Evolutionary conservation across 1,139 yeast genomes (phyloP).

Genomic region (Dujonia santamariae): DNA sequence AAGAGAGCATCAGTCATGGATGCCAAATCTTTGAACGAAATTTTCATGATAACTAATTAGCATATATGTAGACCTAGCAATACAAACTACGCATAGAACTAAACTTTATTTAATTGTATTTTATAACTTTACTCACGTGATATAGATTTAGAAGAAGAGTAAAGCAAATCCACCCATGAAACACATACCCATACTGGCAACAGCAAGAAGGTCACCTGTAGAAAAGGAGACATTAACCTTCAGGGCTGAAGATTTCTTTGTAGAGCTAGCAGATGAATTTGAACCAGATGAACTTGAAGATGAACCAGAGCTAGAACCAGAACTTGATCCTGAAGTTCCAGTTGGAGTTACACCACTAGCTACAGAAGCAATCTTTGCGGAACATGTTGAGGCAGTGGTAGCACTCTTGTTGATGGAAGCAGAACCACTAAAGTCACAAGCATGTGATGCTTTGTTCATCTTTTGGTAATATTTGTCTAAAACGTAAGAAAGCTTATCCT

Average conservation of each 20-base stretch:
- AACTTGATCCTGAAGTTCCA: slow-evolving; percentile 23
- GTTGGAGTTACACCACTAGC: slow-evolving; percentile 18
- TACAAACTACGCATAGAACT: too few species aligned
- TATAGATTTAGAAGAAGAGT: background rate
- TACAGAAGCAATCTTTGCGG: slow-evolving; percentile 19
- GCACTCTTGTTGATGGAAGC: slow-evolving; percentile 32
- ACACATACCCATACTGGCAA: slow-evolving; percentile 30
- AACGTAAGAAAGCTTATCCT: slow-evolving; percentile 39
- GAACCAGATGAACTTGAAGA: slow-evolving; percentile 21
- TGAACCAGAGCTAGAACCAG: slow-evolving; percentile 24
- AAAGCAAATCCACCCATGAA: slow-evolving; percentile 40
- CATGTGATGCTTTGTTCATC: slow-evolving; percentile 24
- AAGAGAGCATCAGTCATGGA: slow-evolving; percentile 91
- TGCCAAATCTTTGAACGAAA: slow-evolving; percentile 82
- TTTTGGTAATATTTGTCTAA: slow-evolving; percentile 38
- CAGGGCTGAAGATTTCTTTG: slow-evolving; percentile 20
- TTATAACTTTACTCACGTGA: background rate
- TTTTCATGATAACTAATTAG: slow-evolving; percentile 73
- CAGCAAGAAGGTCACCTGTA: slow-evolving; percentile 27
- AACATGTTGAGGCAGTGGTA: slow-evolving; percentile 28
- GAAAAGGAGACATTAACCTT: slow-evolving; percentile 24
- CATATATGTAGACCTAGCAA: background rate
- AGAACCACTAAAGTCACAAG: slow-evolving; percentile 43
- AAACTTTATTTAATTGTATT: background rate
- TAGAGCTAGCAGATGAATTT: slow-evolving; percentile 17